Conservation (phyloP, 129 eudicot species). For the Centrapalus pauciflorus region DNA sequence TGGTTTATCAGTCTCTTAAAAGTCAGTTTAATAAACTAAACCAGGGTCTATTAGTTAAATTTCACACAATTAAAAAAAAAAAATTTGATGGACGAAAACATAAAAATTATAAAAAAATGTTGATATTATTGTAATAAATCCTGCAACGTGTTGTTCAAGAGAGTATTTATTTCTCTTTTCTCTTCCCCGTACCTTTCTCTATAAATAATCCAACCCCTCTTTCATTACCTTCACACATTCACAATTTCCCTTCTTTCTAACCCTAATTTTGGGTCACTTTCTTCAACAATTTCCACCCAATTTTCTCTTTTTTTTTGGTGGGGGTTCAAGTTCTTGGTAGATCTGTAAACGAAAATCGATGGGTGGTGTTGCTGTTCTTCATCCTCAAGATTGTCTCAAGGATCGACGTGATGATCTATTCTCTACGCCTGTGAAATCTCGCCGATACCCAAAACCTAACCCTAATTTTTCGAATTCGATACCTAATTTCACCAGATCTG, state of each 20-base stretch:
- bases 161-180: neutral
- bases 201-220: constrained; percentile 11
- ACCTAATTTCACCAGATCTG: constrained; percentile 33
- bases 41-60: no score
- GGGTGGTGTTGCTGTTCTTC: constrained; percentile 47
- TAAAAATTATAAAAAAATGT: no score
- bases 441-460: constrained; percentile 23
- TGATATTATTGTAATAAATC: no score
- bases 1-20: no score
- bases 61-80: no score
- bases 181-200: neutral
- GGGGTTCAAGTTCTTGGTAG: no score
- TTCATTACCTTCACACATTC: constrained; percentile 17
- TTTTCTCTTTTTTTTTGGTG: neutral
- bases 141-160: neutral
- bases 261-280: constrained; percentile 11
- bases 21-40: no score
- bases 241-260: constrained; percentile 6
- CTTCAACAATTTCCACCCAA: neutral
- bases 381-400: constrained; percentile 35
- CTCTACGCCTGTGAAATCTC: constrained; percentile 19
- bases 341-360: constrained; percentile 10
- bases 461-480: constrained; percentile 18
- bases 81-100: no score
- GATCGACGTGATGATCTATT: constrained; percentile 14